Conservation (phyloP, 805 yeast genomes). For the Brettanomyces anomalus region DNA sequence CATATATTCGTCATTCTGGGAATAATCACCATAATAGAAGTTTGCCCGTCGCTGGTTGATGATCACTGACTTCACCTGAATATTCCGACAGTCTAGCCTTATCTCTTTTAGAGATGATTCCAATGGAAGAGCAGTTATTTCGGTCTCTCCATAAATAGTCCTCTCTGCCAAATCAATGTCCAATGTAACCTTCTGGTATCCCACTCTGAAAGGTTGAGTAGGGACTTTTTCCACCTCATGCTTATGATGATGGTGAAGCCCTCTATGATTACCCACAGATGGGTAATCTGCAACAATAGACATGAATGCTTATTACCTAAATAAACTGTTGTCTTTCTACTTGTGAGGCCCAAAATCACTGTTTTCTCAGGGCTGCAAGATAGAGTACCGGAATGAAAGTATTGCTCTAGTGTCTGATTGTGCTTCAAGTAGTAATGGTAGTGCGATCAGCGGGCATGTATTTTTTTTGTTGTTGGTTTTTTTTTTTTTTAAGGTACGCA, state of each 20-base stretch:
- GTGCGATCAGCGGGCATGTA: too few relatives aligned
- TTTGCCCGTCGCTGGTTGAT: conserved; percentile 54
- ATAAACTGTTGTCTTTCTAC: not conserved
- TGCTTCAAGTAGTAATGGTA: too few relatives aligned
- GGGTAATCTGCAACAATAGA: conserved; percentile 1
- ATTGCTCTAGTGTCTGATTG: too few relatives aligned
- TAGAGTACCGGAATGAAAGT: too few relatives aligned
- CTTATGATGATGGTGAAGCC: conserved; percentile 18
- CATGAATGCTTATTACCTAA: not conserved
- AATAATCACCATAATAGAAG: conserved; percentile 47
- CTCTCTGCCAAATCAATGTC: conserved; percentile 69
- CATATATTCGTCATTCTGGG: conserved; percentile 27
- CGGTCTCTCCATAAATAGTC: conserved; percentile 64
- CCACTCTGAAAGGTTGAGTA: conserved; percentile 52
- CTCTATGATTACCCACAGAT: conserved; percentile 5
- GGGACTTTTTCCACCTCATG: conserved; percentile 19
- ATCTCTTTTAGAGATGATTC: conserved; percentile 48
- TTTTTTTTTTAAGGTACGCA: too few relatives aligned
- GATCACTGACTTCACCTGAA: conserved; percentile 51
- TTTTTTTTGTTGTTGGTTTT: too few relatives aligned
- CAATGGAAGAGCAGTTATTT: conserved; percentile 69
- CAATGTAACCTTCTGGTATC: conserved; percentile 74
- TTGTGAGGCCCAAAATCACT: too few relatives aligned
- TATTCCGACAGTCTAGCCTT: conserved; percentile 73
- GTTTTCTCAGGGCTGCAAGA: too few relatives aligned